A percentile compares a stretch with the other conserved stretches of the same genome.
These are phyloP conservation scores for Leptographium wingfieldii DNA, from an alignment of 2,329 filamentous ascomycete genomes.

Conservation along the genomic window DNA sequence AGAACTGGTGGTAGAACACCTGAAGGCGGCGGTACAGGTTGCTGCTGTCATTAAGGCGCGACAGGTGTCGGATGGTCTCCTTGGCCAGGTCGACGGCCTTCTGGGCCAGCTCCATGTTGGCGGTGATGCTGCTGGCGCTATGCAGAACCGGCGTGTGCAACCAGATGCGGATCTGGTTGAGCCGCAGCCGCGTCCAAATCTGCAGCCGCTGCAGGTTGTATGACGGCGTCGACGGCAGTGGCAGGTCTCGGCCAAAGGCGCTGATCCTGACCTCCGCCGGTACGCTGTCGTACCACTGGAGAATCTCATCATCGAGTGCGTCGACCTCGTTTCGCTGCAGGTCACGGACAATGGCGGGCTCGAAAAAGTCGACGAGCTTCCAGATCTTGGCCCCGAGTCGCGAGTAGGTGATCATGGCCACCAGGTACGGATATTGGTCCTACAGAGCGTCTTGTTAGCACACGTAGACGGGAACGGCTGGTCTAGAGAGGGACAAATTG, in stretches of 20 bases:
- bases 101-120: conserved; percentile 60
- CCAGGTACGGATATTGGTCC: conserved; percentile 56
- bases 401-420: conserved; percentile 76
- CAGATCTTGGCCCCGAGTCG: conserved; percentile 77
- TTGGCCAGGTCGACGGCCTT: conserved; percentile 63
- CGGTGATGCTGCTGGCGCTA: conserved; percentile 69
- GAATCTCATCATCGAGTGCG: conserved; percentile 67
- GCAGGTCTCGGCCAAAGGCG: conserved; percentile 43
- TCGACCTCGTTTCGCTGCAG: conserved; percentile 64
- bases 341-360: conserved; percentile 46
- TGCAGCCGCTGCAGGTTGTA: conserved; percentile 62
- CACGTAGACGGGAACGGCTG: conserved; percentile 52
- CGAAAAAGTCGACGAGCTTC: conserved; percentile 62
- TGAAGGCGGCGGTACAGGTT: conserved; percentile 61
- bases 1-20: conserved; percentile 70
- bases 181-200: conserved; percentile 72
- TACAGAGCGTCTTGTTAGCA: not conserved
- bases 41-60: conserved; percentile 57
- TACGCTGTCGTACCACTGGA: conserved; percentile 75
- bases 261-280: conserved; percentile 46
- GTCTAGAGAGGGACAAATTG: not conserved
- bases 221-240: conserved; percentile 39
- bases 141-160: conserved; percentile 82
- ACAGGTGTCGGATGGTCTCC: conserved; percentile 61
- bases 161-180: conserved; percentile 44